phyloP scores from a whole-genome alignment of 495 filamentous ascomycete species.

The Cenococcum geophilum region DNA sequence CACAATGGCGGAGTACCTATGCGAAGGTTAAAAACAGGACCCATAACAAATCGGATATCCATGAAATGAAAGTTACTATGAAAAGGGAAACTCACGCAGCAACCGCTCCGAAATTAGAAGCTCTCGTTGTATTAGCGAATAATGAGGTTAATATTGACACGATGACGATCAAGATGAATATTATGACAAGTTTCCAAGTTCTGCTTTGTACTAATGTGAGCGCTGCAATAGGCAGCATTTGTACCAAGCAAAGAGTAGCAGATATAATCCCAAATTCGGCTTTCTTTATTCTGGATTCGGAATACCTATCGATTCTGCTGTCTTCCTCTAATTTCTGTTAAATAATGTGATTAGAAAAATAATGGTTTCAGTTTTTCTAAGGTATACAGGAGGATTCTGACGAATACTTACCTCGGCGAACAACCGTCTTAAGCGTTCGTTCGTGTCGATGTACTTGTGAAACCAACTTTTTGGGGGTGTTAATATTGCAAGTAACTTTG shows the following conservation, averaged over 20 bases:
- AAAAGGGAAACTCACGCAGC: neutral
- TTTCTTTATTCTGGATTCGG: neutral
- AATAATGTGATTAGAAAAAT: neutral
- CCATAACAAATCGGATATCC: neutral
- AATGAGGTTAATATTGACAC: neutral
- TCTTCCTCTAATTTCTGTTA: neutral
- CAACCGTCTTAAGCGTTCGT: neutral
- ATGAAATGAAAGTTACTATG: neutral
- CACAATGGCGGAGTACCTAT: slow-evolving; percentile 1
- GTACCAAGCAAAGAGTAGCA: slow-evolving; percentile 3
- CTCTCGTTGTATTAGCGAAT: slow-evolving; percentile 2
- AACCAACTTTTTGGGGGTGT: slow-evolving; percentile 2
- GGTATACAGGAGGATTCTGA: neutral
- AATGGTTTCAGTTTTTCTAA: neutral
- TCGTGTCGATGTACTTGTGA: neutral
- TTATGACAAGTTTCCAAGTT: neutral
- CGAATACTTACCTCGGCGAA: neutral
- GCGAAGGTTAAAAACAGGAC: neutral
- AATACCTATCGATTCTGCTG: neutral
- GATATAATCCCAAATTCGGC: neutral
- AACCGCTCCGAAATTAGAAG: slow-evolving; percentile 5
- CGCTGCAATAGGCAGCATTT: slow-evolving; percentile 1
- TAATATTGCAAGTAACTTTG: neutral
- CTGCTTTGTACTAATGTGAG: neutral
- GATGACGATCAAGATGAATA: neutral